phyloP scores from a whole-genome alignment of 129 eudicot genomes.

The Escallonia herrerae region DNA sequence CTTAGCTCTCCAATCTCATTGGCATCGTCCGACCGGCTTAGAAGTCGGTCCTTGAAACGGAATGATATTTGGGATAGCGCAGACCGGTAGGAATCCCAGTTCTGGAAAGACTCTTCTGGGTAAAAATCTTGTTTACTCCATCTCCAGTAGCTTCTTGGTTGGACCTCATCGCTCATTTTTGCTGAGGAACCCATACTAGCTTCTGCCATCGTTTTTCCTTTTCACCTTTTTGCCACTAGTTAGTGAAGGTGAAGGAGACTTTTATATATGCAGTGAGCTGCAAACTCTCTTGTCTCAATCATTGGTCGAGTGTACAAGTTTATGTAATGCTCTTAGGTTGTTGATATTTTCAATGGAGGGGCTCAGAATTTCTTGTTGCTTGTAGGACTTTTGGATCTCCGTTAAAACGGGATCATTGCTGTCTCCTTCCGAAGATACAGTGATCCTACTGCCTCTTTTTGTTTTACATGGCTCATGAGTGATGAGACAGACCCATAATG shows the following conservation, averaged over 20 bases:
- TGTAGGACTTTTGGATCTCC: too few relatives aligned
- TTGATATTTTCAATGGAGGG: too few relatives aligned
- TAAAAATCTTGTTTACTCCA: slow-evolving; percentile 66
- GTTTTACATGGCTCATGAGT: too few relatives aligned
- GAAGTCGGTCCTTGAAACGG: slow-evolving; percentile 54
- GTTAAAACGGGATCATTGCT: too few relatives aligned
- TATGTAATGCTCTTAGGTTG: too few relatives aligned
- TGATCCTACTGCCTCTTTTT: too few relatives aligned
- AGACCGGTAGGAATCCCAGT: slow-evolving; percentile 32
- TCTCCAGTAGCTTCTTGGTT: slow-evolving; percentile 56
- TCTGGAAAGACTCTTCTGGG: slow-evolving; percentile 62
- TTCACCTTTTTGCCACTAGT: not conserved
- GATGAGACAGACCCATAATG: too few relatives aligned
- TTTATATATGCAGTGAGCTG: not conserved
- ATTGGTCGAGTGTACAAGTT: not conserved
- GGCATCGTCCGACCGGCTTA: slow-evolving; percentile 49
- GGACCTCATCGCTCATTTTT: slow-evolving; percentile 15
- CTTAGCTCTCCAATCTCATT: slow-evolving; percentile 36
- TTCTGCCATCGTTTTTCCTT: not conserved
- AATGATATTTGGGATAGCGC: slow-evolving; percentile 40
- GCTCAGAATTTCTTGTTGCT: too few relatives aligned
- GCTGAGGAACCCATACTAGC: slow-evolving; percentile 22
- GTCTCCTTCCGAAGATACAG: too few relatives aligned
- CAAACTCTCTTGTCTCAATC: not conserved
- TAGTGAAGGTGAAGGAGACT: not conserved